Percentiles rank a stretch among this genome's conserved stretches.
Conservation (phyloP, 2,329 filamentous ascomycete species). For the Calonectria pseudoturangicola region DNA sequence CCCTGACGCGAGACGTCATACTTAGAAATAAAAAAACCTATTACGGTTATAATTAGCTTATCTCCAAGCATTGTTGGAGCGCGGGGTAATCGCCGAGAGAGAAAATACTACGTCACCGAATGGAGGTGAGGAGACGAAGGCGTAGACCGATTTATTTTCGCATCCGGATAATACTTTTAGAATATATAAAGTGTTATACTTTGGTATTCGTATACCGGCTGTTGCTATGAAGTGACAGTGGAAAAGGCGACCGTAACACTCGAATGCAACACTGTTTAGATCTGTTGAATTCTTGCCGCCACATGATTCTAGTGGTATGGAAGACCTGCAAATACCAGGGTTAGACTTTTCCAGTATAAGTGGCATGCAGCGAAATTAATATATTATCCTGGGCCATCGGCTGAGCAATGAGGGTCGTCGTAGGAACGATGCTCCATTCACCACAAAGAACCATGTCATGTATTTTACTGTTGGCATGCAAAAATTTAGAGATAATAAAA, state of each 20-base stretch:
- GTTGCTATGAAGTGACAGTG: neutral
- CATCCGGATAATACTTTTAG: neutral
- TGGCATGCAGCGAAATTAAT: neutral
- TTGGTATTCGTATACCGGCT: neutral
- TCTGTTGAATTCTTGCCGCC: no score
- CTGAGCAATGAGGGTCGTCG: neutral
- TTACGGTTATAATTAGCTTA: conserved; percentile 9
- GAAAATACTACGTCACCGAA: neutral
- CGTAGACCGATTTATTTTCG: neutral
- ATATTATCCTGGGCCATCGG: neutral
- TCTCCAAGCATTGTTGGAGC: neutral
- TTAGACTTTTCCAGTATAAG: neutral
- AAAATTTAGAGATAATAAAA: neutral
- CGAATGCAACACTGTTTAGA: no score
- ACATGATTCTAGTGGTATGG: no score
- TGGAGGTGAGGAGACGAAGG: neutral
- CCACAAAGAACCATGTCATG: neutral
- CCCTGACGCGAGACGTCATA: neutral
- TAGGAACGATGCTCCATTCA: neutral
- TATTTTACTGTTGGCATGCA: neutral
- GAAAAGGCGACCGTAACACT: no score
- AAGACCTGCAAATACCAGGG: neutral
- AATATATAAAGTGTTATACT: neutral
- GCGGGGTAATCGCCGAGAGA: neutral
- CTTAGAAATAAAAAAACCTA: neutral